Conservation (phyloP, 441 rosid species). For the Erodium texanum region DNA sequence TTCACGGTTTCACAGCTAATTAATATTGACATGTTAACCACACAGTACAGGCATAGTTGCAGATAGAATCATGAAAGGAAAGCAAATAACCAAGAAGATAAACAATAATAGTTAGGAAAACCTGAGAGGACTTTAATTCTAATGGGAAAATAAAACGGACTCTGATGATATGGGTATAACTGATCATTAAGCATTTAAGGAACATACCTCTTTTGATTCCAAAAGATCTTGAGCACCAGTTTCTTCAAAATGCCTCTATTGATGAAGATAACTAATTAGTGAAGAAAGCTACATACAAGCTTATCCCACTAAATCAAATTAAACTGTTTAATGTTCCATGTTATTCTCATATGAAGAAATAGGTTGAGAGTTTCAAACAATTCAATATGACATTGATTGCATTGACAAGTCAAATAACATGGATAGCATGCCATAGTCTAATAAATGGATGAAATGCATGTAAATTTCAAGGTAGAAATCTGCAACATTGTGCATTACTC, state of each 20-base stretch:
- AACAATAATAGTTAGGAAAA: not conserved
- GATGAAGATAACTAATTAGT: not conserved
- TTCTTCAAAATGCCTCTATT: not conserved
- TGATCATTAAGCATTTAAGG: not conserved
- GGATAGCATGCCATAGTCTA: slow-evolving; percentile 13
- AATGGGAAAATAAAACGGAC: not conserved
- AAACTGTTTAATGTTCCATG: not conserved
- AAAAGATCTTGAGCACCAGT: not conserved
- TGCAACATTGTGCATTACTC: slow-evolving; percentile 32
- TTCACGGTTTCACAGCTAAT: too few relatives aligned
- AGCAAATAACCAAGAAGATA: slow-evolving; percentile 1
- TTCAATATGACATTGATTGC: not conserved
- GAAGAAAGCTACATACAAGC: not conserved
- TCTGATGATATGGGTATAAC: not conserved
- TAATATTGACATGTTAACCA: too few relatives aligned
- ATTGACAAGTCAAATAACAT: slow-evolving; percentile 18
- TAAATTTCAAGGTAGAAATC: slow-evolving; percentile 31
- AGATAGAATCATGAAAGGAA: not conserved
- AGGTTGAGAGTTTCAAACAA: slow-evolving; percentile 5
- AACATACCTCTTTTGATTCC: not conserved
- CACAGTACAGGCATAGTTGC: too few relatives aligned
- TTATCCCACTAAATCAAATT: not conserved
- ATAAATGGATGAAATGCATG: slow-evolving; percentile 22
- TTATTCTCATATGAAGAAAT: not conserved
- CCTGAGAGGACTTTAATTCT: not conserved